These are phyloP conservation scores for Turnera subulata DNA, from an alignment of 345 rosid genomes.

Conservation along the genomic window DNA sequence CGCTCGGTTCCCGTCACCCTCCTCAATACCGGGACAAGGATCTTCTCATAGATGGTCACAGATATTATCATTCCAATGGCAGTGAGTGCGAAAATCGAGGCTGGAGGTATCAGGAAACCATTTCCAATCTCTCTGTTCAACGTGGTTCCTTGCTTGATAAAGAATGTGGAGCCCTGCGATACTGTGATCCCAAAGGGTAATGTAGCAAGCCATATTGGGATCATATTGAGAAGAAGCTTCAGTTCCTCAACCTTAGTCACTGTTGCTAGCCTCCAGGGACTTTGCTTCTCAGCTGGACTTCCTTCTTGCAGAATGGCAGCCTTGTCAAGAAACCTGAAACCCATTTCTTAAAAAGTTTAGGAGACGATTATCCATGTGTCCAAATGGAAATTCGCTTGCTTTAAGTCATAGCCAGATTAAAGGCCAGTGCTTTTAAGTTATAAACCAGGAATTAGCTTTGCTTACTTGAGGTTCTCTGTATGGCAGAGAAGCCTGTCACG, in stretches of 20 bases:
- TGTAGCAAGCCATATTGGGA: slow-evolving; percentile 79
- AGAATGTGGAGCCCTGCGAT: slow-evolving; percentile 77
- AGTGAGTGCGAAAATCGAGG: slow-evolving; percentile 43
- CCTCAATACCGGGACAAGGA: slow-evolving; percentile 45
- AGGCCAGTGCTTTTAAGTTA: too few species aligned
- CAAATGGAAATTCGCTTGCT: not conserved
- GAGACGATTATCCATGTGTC: not conserved
- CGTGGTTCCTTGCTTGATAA: slow-evolving; percentile 73
- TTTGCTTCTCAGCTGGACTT: slow-evolving; percentile 35
- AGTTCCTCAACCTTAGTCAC: slow-evolving; percentile 82
- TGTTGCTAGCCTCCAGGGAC: slow-evolving; percentile 73
- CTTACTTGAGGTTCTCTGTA: slow-evolving; percentile 69
- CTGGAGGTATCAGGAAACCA: slow-evolving; percentile 53
- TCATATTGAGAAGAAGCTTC: slow-evolving; percentile 80
- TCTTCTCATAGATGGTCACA: slow-evolving; percentile 48
- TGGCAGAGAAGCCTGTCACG: slow-evolving; percentile 58
- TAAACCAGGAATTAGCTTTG: too few species aligned
- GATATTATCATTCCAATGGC: slow-evolving; percentile 61
- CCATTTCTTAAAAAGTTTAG: not conserved
- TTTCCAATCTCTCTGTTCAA: slow-evolving; percentile 41
- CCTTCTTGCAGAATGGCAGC: slow-evolving; percentile 61
- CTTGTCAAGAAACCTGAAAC: slow-evolving; percentile 80
- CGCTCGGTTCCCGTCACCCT: slow-evolving; percentile 54
- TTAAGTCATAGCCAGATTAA: too few species aligned
- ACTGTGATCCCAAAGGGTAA: slow-evolving; percentile 75